Base-by-base conservation (phyloP, 495 filamentous ascomycete genomes). In the Talaromyces adpressus region DNA sequence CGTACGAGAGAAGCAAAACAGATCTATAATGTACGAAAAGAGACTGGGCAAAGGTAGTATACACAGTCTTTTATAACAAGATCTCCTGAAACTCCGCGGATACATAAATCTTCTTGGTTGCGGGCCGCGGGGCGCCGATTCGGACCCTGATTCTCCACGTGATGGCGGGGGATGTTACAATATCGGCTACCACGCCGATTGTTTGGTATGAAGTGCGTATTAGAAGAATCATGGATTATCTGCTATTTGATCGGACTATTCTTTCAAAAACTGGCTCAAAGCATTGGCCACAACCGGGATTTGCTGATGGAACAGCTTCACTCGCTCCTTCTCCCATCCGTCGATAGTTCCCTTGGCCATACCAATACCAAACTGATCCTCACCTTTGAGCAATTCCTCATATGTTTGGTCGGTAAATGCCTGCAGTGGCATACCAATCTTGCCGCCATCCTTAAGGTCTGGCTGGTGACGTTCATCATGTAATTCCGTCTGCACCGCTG, bases 371-470 rank as follows among this genome's bases (percentile, higher is more conserved):
- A 82, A 72, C 60, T 80, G 72, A 23, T 85, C 84, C 9, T 86
- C 80, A 1, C 84, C 82, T 5, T 71, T 62, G 16, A 65, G 62
- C 66, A 91, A 64, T 11, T 75, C 80, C n/a, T 68, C 70, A 77
- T 83, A 90, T 3, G 85, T 80, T 64, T 87, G 83, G 34, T 87
- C 80, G 1, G 75, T 79, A 67, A 87, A 91, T 61, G 85, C 75
- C 12, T 80, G 73, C 20, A 91, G 69, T n/a, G 86, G 83, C 77
- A 91, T 89, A 0, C 87, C 88, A 12, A 82, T 76, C 23, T 73
- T 52, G 59, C 76, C 63, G 4, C 79, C 82, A 62, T 81, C 74
- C 63, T 81, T 78, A 14, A 73, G 22, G 51, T 73, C 75, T 3
- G 74, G 72, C 57, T 77, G 73, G 53, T 79, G 70, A 57, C 68